Base-by-base conservation (phyloP, 1,139 yeast species). In the Pichia sp. region DNA sequence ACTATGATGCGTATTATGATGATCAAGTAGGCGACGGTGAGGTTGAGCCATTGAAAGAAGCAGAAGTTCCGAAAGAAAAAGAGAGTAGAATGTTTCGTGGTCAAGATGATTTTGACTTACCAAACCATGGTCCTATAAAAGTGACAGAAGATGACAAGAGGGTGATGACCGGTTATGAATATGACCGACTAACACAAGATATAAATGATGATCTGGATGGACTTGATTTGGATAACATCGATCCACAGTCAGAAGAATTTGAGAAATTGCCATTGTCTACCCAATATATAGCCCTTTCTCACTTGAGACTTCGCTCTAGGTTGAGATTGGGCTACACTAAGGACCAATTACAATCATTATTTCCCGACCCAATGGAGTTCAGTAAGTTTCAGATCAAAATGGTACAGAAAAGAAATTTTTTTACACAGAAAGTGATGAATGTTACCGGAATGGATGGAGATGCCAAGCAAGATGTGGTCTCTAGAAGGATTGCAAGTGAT, bases 271-370 rank as follows among this genome's bases (percentile, higher is more conserved):
- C 99, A 0, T 72, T 85, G 54, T 81, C 92, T 0, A 85, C 96
- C 0, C 97, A 90, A 66, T 95, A 93, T 66, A 90, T 90, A 80
- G 81, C 90, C 2, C 72, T 95, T 29, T 89, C 93, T 10, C 90
- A 89, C 55, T 79, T 95, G 19, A 71, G 99, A 54, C 73, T 90
- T 40, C 79, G 90, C 59, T 92, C 98, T 0, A 74, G 99, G 55
- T 78, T 95, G 67, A 83, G 99, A 73, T 86, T 95, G 96, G 99
- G 99, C 0, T 90, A 87, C 66, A 78, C 92, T 0, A 89, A 90
- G 57, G 92, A 88, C 15, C 97, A 95, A 65, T 73, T 95, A 32
- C 88, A 88, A 61, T 74, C 79, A 4, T 73, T 90, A 57, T 95
- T 93, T 64, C 95, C 97, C 0, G 78, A 88, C 64, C 81, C 90